These are phyloP conservation scores for Blastocystis sp. DNA, from an alignment of 352 stramenopile species.

Conservation along the genomic window DNA sequence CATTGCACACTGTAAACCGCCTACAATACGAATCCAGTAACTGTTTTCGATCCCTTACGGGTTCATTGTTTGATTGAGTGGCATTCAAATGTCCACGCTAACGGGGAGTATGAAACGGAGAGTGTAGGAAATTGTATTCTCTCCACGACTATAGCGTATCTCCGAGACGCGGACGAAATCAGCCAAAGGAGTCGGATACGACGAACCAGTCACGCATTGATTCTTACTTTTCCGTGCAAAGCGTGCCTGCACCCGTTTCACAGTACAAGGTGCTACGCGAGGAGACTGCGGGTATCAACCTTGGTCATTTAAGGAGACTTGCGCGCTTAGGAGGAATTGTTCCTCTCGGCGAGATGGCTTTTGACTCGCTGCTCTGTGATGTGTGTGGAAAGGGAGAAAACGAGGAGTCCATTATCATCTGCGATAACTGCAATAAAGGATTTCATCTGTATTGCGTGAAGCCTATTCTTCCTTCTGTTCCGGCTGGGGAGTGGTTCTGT, in stretches of 20 bases:
- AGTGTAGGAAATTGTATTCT: not conserved
- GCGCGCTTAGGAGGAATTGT: constrained; percentile 31
- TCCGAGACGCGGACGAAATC: not conserved
- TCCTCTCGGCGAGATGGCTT: constrained; percentile 36
- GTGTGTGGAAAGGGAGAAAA: constrained; percentile 41
- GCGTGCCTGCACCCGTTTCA: not conserved
- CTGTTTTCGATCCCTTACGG: too few relatives aligned
- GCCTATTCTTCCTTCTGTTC: constrained; percentile 48
- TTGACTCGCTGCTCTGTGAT: constrained; percentile 29
- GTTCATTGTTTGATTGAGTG: too few relatives aligned
- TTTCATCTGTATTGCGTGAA: constrained; percentile 55
- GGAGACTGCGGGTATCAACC: constrained; percentile 15
- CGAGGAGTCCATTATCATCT: constrained; percentile 49
- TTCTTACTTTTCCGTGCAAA: not conserved
- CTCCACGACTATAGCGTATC: not conserved
- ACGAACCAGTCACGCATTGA: not conserved
- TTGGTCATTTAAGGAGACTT: constrained; percentile 38
- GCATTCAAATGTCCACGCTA: not conserved
- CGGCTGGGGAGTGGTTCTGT: constrained; percentile 49
- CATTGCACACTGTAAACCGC: too few relatives aligned
- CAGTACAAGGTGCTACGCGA: constrained; percentile 15
- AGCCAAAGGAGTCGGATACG: not conserved
- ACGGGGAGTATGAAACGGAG: not conserved
- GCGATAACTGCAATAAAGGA: constrained; percentile 54
- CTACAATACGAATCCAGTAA: too few relatives aligned